Conservation (phyloP, 179 eudicot species). For the Actinidia chinensis region DNA sequence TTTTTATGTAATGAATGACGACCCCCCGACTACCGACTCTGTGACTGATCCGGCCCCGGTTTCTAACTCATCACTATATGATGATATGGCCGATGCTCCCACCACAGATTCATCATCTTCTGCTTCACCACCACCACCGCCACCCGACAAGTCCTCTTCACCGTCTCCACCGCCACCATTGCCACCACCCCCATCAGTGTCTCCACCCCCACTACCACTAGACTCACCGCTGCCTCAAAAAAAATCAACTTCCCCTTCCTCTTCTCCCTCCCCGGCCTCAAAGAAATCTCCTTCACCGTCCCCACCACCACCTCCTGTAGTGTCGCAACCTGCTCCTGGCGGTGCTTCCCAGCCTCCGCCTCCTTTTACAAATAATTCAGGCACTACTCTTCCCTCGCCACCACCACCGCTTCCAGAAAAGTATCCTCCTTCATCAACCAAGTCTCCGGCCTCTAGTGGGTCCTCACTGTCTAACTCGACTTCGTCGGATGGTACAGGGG, state of each 20-base stretch:
- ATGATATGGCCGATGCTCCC: no score
- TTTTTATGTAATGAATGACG: no score
- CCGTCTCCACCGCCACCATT: constrained; percentile 19
- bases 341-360: background rate
- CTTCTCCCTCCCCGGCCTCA: constrained; percentile 20
- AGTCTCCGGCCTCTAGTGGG: constrained; percentile 7
- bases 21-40: background rate
- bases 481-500: background rate
- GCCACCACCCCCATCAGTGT: constrained; percentile 9
- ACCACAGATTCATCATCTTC: no score
- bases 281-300: constrained; percentile 12
- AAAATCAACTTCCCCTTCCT: constrained; percentile 4
- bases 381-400: background rate
- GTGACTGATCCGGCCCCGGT: constrained; percentile 20
- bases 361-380: background rate
- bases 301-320: constrained; percentile 28
- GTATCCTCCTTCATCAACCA: background rate
- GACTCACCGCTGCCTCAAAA: constrained; percentile 14
- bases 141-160: background rate
- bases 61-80: background rate
- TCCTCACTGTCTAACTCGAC: constrained; percentile 14
- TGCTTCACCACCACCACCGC: background rate
- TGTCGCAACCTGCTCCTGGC: constrained; percentile 8
- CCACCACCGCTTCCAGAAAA: background rate
- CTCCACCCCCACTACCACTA: constrained; percentile 15